A percentile compares a stretch with the other conserved stretches of the same genome.
Conservation (phyloP, 2,329 filamentous ascomycete species). For the Lasiodiplodia theobromae region DNA sequence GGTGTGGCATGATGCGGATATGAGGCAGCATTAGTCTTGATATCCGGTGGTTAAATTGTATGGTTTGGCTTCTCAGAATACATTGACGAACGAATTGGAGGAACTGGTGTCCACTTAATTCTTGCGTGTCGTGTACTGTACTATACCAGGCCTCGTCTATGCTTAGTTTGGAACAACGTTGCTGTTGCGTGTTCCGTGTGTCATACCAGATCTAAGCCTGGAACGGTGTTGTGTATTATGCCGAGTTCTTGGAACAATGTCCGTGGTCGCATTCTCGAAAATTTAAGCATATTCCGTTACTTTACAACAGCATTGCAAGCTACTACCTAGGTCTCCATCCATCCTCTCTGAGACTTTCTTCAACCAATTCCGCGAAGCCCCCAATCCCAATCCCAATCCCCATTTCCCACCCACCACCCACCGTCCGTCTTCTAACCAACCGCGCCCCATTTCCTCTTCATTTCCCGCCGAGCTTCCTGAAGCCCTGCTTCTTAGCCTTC, state of each 20-base stretch:
- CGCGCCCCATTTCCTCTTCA: no score
- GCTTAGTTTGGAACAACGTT: neutral
- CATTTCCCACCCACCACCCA: no score
- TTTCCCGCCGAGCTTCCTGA: neutral
- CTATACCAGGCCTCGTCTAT: neutral
- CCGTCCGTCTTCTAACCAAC: no score
- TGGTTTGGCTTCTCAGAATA: neutral
- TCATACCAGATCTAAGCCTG: neutral
- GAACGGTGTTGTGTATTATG: no score
- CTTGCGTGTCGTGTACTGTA: neutral
- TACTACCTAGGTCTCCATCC: no score
- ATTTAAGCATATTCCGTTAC: no score
- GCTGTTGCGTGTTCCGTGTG: neutral
- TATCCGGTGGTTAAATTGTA: slow-evolving; percentile 13
- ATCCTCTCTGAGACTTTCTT: no score
- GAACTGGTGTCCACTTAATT: neutral
- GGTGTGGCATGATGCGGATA: neutral
- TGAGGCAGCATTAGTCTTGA: neutral
- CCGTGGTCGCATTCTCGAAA: no score
- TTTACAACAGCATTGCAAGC: no score
- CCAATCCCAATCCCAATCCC: neutral
- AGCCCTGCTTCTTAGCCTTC: slow-evolving; percentile 11
- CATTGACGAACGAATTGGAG: slow-evolving; percentile 1
- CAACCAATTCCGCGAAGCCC: neutral
- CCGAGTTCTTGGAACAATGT: no score